Conservation (phyloP, 192 early-diverging fungal genomes). For the Hyaloraphidium curvatum region DNA sequence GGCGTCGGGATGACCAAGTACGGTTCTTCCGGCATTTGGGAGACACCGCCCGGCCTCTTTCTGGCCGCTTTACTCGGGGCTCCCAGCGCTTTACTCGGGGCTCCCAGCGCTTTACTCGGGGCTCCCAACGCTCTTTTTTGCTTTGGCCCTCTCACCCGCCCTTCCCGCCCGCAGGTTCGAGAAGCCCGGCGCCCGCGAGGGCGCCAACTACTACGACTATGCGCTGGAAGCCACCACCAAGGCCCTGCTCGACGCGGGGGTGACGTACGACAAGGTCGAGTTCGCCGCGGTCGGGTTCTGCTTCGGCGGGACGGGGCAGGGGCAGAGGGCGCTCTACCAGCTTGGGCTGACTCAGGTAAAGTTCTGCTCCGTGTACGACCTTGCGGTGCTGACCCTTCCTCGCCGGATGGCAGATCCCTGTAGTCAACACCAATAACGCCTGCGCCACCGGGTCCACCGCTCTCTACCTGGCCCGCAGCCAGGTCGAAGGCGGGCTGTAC, state of each 20-base stretch:
- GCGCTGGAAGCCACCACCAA: constrained; percentile 34
- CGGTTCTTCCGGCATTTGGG: too few species aligned
- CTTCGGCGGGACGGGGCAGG: constrained; percentile 41
- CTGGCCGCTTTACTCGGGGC: too few species aligned
- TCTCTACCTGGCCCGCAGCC: constrained; percentile 32
- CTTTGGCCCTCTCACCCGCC: too few species aligned
- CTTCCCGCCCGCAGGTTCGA: too few species aligned
- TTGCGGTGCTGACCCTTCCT: neutral
- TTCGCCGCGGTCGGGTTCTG: constrained; percentile 14
- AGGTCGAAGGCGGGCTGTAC: constrained; percentile 20
- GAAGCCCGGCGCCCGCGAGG: neutral
- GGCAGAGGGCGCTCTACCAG: constrained; percentile 48
- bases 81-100: too few species aligned
- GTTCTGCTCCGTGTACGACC: neutral
- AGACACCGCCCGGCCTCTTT: too few species aligned
- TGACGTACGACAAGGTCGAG: constrained; percentile 45
- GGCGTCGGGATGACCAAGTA: constrained; percentile 20
- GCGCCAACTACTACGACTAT: constrained; percentile 15
- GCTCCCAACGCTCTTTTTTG: too few species aligned
- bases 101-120: too few species aligned
- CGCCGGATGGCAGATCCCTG: neutral
- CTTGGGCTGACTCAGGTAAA: constrained; percentile 42
- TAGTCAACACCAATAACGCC: constrained; percentile 58
- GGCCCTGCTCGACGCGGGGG: constrained; percentile 43
- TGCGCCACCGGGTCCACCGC: constrained; percentile 58